A percentile compares a stretch with the other conserved stretches of the same genome.
phyloP scores from a whole-genome alignment of 345 rosid genomes.

The Boechera divaricarpa region DNA sequence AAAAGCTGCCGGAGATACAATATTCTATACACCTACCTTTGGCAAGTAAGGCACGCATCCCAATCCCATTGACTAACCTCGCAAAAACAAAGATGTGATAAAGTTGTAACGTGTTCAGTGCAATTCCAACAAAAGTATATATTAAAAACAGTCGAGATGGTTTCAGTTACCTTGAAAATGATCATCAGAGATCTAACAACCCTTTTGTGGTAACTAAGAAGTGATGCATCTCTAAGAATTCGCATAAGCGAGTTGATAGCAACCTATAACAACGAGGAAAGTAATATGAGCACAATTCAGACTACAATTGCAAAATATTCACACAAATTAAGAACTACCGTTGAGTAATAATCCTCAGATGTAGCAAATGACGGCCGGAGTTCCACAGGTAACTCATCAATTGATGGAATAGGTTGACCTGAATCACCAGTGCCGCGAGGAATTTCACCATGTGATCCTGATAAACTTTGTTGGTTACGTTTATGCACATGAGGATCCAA shows the following conservation, averaged over 20 bases:
- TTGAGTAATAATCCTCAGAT: conserved; percentile 94
- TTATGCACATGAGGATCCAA: conserved; percentile 96
- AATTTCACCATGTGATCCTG: conserved; percentile 91
- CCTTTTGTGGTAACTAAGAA: conserved; percentile 94
- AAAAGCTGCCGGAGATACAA: conserved; percentile 29
- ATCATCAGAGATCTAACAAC: conserved; percentile 98
- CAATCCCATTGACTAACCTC: conserved; percentile 97
- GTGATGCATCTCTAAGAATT: conserved; percentile 95
- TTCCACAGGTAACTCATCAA: conserved; percentile 92
- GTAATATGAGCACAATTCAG: conserved; percentile 36
- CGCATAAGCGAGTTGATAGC: conserved; percentile 98
- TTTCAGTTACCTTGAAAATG: conserved; percentile 79
- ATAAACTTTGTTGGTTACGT: conserved; percentile 77
- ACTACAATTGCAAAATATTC: conserved; percentile 27
- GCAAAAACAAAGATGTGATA: conserved; percentile 41
- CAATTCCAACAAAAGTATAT: conserved; percentile 11
- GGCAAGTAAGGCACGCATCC: conserved; percentile 97
- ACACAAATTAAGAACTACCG: conserved; percentile 57
- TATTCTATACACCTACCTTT: conserved; percentile 65
- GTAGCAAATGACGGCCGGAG: conserved; percentile 94
- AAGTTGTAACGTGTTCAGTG: conserved; percentile 22
- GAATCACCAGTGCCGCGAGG: conserved; percentile 89
- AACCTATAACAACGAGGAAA: conserved; percentile 60
- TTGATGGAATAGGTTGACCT: conserved; percentile 83
- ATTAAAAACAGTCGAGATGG: conserved; percentile 16